Conservation (phyloP, 805 yeast genomes). For the Metschnikowia peoriensis region DNA sequence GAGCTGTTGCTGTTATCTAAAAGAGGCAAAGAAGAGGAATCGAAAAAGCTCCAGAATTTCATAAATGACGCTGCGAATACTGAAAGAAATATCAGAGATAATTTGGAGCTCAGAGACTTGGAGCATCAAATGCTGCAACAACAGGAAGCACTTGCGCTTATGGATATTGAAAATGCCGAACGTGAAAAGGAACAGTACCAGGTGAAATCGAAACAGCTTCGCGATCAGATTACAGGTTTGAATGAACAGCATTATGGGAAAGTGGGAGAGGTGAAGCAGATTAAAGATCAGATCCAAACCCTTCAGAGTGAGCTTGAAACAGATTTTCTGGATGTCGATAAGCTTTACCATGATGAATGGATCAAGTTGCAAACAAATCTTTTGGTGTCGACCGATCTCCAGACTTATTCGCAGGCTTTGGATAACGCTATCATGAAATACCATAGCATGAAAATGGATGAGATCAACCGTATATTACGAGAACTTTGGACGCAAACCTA, state of each 20-base stretch:
- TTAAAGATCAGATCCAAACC: constrained; percentile 64
- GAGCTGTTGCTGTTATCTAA: constrained; percentile 13
- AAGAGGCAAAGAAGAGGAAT: constrained; percentile 17
- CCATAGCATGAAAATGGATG: constrained; percentile 89
- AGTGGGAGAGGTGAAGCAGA: constrained; percentile 81
- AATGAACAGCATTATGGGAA: constrained; percentile 70
- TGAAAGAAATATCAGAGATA: constrained; percentile 62
- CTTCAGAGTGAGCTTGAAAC: constrained; percentile 58
- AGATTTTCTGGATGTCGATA: constrained; percentile 70
- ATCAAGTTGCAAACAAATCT: constrained; percentile 72
- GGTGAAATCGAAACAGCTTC: constrained; percentile 49
- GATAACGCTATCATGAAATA: constrained; percentile 93
- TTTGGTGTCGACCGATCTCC: constrained; percentile 77
- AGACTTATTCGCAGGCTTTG: constrained; percentile 76
- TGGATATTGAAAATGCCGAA: constrained; percentile 60
- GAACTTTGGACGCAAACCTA: constrained; percentile 94
- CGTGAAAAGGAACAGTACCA: constrained; percentile 60
- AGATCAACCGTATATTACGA: constrained; percentile 81
- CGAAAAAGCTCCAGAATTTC: constrained; percentile 37
- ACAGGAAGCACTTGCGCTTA: constrained; percentile 37
- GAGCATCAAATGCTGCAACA: constrained; percentile 36
- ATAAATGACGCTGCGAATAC: constrained; percentile 57
- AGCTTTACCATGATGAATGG: constrained; percentile 64
- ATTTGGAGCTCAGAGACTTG: constrained; percentile 55
- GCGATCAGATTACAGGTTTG: constrained; percentile 49